Evolutionary conservation across 179 eudicot species (phyloP).

Genomic region (Camellia oleifera): DNA sequence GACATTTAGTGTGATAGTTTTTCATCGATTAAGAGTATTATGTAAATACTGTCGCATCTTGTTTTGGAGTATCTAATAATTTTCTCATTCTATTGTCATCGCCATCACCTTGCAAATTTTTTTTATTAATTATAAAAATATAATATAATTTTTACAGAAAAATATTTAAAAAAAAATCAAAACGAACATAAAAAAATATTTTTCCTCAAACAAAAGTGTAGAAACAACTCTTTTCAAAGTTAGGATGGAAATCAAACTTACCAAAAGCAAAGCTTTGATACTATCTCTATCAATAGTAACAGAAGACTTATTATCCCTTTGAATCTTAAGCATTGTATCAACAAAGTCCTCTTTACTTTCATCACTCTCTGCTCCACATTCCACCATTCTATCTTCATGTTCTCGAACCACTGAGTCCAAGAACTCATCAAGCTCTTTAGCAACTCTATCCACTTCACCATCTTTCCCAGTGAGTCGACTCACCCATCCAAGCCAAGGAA

Average conservation of each 20-base stretch:
- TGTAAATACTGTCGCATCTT: too few relatives aligned
- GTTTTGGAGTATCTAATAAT: too few relatives aligned
- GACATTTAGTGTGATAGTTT: too few relatives aligned
- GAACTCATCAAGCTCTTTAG: slow-evolving; percentile 42
- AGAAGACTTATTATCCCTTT: slow-evolving; percentile 18
- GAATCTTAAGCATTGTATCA: slow-evolving; percentile 36
- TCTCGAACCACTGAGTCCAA: slow-evolving; percentile 45
- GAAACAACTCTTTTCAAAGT: too few relatives aligned
- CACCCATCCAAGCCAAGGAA: slow-evolving; percentile 60
- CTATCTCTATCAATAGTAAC: slow-evolving; percentile 22
- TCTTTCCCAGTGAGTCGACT: slow-evolving; percentile 41
- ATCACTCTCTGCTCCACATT: background rate
- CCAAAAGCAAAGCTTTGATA: slow-evolving; percentile 34
- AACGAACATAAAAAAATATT: too few relatives aligned
- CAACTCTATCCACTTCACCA: slow-evolving; percentile 39
- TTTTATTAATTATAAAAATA: too few relatives aligned
- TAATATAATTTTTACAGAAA: too few relatives aligned
- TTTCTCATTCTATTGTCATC: too few relatives aligned
- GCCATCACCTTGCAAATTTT: too few relatives aligned
- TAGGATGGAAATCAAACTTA: background rate
- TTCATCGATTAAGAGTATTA: too few relatives aligned
- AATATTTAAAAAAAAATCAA: too few relatives aligned
- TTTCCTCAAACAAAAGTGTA: too few relatives aligned
- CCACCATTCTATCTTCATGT: slow-evolving; percentile 13
- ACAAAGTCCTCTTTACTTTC: slow-evolving; percentile 22